Conservation (phyloP, 1,284 basidiomycete genomes). For the Ceratobasidium sp. region DNA sequence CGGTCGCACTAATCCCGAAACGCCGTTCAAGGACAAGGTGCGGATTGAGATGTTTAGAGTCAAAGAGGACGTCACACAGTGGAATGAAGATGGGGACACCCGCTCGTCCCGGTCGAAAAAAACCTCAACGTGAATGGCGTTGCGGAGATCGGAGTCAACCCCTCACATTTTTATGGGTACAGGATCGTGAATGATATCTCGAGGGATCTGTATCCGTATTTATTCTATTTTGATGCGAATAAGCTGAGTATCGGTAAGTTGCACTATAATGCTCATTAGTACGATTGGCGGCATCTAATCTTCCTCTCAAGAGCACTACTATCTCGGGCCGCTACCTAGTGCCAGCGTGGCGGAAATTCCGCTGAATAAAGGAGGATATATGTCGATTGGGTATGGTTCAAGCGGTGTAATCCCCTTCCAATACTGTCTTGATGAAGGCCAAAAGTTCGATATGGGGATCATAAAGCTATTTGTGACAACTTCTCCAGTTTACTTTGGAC, state of each 20-base stretch:
- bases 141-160: slow-evolving; percentile 54
- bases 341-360: background rate
- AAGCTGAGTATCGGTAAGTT: slow-evolving; percentile 56
- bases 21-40: background rate
- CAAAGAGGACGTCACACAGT: slow-evolving; percentile 56
- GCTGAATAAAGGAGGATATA: background rate
- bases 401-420: background rate
- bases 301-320: background rate
- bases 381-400: background rate
- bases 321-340: background rate
- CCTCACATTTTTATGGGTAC: slow-evolving; percentile 55
- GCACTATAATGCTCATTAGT: background rate
- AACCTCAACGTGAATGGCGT: slow-evolving; percentile 56
- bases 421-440: background rate
- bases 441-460: slow-evolving; percentile 7
- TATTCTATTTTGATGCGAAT: slow-evolving; percentile 61
- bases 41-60: background rate
- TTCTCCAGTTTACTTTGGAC: background rate
- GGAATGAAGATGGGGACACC: slow-evolving; percentile 56
- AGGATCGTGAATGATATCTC: slow-evolving; percentile 58
- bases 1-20: background rate
- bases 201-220: slow-evolving; percentile 60
- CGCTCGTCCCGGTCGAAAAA: slow-evolving; percentile 51
- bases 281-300: background rate
- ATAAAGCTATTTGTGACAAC: background rate